These are phyloP conservation scores for Suhomyces chickasaworum DNA, from an alignment of 1,139 yeast species.

Conservation along the genomic window DNA sequence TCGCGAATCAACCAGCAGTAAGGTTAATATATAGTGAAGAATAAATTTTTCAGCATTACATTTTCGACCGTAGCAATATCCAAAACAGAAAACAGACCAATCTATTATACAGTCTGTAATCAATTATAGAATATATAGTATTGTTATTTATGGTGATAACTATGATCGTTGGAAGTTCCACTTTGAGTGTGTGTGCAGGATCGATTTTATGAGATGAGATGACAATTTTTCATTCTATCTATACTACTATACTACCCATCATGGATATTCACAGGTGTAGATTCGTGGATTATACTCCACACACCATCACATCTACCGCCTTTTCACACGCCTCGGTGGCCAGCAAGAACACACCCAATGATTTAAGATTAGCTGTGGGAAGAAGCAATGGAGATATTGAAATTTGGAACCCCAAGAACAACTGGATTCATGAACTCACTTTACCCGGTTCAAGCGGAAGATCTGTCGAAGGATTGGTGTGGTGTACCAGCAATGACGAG, in stretches of 20 bases:
- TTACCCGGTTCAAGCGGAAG: constrained; percentile 81
- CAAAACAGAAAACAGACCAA: too few species aligned
- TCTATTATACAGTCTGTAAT: too few species aligned
- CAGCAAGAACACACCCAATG: constrained; percentile 54
- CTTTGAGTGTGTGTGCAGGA: too few species aligned
- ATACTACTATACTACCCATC: constrained; percentile 7
- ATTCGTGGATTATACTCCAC: constrained; percentile 88
- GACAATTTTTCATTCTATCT: constrained; percentile 13
- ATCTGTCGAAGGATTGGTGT: constrained; percentile 85
- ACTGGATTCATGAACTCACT: constrained; percentile 59
- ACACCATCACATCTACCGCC: constrained; percentile 78
- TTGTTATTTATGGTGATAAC: neutral
- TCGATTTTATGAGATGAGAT: constrained; percentile 15
- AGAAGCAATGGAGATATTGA: constrained; percentile 94
- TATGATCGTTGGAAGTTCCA: too few species aligned
- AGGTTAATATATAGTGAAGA: neutral
- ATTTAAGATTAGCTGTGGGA: constrained; percentile 85
- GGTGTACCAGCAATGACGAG: constrained; percentile 55
- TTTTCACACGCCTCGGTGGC: constrained; percentile 68
- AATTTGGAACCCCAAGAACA: constrained; percentile 85
- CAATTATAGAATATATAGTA: too few species aligned
- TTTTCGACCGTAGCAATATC: neutral
- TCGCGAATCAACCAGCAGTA: neutral
- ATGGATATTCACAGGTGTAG: constrained; percentile 91
- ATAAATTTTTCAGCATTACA: neutral